Percentiles rank a stretch among this genome's conserved stretches.
phyloP scores from a whole-genome alignment of 1,139 yeast species.

The Blastobotrys buckinghamii region DNA sequence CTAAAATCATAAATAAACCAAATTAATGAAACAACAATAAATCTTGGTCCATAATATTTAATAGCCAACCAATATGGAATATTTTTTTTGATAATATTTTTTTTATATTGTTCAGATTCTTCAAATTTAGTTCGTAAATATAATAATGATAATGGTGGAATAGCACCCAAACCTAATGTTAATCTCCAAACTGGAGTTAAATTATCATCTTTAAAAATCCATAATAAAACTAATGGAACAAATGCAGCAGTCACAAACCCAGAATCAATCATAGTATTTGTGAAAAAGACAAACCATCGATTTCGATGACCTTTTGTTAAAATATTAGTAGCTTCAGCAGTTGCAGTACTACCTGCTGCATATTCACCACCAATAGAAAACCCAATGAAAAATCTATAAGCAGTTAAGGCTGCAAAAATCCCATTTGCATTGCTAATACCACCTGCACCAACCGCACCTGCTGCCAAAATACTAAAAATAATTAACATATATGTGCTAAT shows the following conservation, averaged over 20 bases:
- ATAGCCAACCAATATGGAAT: conserved; percentile 60
- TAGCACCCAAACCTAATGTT: conserved; percentile 88
- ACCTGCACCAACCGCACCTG: conserved; percentile 83
- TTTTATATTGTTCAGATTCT: conserved; percentile 66
- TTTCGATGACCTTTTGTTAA: conserved; percentile 79
- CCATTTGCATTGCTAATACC: conserved; percentile 50
- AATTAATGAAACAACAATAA: conserved; percentile 60
- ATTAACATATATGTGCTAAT: conserved; percentile 67
- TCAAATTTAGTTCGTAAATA: conserved; percentile 68
- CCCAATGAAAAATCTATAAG: conserved; percentile 82
- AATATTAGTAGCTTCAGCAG: conserved; percentile 82
- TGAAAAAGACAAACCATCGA: conserved; percentile 84
- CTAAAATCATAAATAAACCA: conserved; percentile 94
- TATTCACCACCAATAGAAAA: conserved; percentile 77
- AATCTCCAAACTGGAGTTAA: conserved; percentile 86
- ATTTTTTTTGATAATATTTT: conserved; percentile 58
- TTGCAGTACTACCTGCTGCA: conserved; percentile 89
- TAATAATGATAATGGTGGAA: conserved; percentile 76
- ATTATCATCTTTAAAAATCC: conserved; percentile 71
- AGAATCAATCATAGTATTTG: conserved; percentile 78
- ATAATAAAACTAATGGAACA: conserved; percentile 77
- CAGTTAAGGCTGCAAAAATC: conserved; percentile 73
- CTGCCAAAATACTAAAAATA: conserved; percentile 65
- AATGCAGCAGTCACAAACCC: conserved; percentile 84
- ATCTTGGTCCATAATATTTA: conserved; percentile 82